Evolutionary conservation across 805 yeast genomes (phyloP).

Genomic region (Saturnispora ahearnii): DNA sequence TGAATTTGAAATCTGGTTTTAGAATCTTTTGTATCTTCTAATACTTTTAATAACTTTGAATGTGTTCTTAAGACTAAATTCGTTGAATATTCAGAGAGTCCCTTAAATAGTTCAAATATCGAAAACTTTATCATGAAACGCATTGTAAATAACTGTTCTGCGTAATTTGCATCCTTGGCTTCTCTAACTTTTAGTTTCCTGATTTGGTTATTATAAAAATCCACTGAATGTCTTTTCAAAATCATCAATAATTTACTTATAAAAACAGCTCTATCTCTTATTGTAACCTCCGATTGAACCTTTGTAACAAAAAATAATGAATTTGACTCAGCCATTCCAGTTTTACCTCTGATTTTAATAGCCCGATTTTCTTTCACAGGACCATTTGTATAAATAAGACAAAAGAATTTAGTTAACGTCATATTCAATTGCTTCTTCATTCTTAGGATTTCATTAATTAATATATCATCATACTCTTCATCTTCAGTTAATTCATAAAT

Average conservation of each 20-base stretch:
- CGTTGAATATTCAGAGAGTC: constrained; percentile 38
- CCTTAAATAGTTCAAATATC: constrained; percentile 39
- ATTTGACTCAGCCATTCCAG: constrained; percentile 3
- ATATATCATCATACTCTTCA: constrained; percentile 23
- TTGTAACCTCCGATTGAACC: constrained; percentile 4
- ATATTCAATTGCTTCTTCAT: constrained; percentile 26
- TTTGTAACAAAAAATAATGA: constrained; percentile 7
- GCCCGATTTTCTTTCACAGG: constrained; percentile 4
- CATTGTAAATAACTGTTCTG: constrained; percentile 33
- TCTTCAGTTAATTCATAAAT: constrained; percentile 32
- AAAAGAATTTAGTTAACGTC: constrained; percentile 9
- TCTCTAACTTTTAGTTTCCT: constrained; percentile 34
- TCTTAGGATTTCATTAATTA: constrained; percentile 28
- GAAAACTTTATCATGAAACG: constrained; percentile 47
- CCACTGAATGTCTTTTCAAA: constrained; percentile 33
- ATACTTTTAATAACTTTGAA: constrained; percentile 37
- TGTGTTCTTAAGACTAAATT: constrained; percentile 45
- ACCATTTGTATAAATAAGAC: constrained; percentile 7
- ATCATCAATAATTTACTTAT: constrained; percentile 33
- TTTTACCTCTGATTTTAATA: neutral
- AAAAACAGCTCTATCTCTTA: constrained; percentile 12
- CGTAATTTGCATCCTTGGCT: constrained; percentile 19
- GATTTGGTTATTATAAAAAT: constrained; percentile 35
- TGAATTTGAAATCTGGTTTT: constrained; percentile 31
- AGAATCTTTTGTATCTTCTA: constrained; percentile 22